Conservation (phyloP, 2,329 filamentous ascomycete genomes). For the Graphiopsis chlorocephala region DNA sequence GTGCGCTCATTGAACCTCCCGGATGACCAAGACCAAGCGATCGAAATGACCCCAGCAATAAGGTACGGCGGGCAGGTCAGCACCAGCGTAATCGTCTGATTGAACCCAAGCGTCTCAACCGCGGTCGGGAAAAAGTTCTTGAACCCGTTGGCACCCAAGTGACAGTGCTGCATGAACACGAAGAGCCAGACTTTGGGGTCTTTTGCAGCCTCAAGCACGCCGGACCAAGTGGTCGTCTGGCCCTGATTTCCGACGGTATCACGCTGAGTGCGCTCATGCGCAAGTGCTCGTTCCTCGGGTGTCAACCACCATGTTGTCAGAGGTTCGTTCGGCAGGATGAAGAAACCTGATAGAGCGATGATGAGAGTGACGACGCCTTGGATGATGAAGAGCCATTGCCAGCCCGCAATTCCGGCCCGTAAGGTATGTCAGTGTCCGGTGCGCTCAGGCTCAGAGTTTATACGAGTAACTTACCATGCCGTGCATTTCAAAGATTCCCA, state of each 20-base stretch:
- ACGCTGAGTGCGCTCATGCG: constrained; percentile 22
- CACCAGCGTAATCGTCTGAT: constrained; percentile 31
- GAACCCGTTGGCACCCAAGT: neutral
- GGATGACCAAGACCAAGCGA: constrained; percentile 35
- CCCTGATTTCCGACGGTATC: constrained; percentile 47
- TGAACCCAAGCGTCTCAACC: constrained; percentile 33
- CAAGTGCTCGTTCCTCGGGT: constrained; percentile 38
- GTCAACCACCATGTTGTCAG: constrained; percentile 41
- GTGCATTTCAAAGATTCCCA: neutral
- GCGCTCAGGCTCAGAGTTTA: neutral
- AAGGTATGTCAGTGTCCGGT: neutral
- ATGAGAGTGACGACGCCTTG: constrained; percentile 48
- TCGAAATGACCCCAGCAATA: constrained; percentile 23
- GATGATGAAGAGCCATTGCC: constrained; percentile 4
- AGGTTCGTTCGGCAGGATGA: constrained; percentile 67
- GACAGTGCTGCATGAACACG: neutral
- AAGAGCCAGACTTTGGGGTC: neutral
- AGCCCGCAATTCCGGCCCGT: neutral
- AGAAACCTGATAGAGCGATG: constrained; percentile 57
- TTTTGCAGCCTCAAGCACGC: constrained; percentile 37
- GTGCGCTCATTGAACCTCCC: constrained; percentile 40
- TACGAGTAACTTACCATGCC: neutral
- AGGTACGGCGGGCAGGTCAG: constrained; percentile 36
- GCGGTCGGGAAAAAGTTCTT: constrained; percentile 12
- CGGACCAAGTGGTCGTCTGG: constrained; percentile 39